phyloP scores from a whole-genome alignment of 176 grass and related monocot species.

The Cenchrus fungigraminus region DNA sequence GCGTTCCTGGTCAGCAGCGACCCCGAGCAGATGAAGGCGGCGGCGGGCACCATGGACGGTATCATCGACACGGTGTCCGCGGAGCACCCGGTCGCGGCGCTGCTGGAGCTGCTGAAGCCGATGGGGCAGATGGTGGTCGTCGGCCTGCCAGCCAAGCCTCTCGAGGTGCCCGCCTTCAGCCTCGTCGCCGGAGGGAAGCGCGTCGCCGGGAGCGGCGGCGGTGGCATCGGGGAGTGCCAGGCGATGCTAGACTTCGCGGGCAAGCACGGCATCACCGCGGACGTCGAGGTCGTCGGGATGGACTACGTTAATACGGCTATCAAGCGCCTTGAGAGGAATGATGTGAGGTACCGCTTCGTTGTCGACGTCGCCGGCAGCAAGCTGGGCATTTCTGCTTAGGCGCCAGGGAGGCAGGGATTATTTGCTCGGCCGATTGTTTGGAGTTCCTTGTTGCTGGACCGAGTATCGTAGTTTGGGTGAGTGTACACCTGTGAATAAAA shows the following conservation, averaged over 20 bases:
- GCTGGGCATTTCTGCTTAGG: neutral
- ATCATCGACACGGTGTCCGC: conserved; percentile 66
- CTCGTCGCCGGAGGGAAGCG: conserved; percentile 40
- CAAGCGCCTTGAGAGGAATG: conserved; percentile 54
- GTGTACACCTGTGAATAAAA: too few relatives aligned
- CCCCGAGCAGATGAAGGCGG: conserved; percentile 38
- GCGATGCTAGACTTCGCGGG: conserved; percentile 48
- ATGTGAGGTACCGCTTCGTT: conserved; percentile 67
- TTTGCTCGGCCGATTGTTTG: too few relatives aligned
- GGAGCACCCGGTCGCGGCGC: conserved; percentile 30
- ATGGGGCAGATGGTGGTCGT: conserved; percentile 48
- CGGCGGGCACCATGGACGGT: conserved; percentile 57
- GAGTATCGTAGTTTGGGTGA: too few relatives aligned
- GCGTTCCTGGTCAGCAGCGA: conserved; percentile 54
- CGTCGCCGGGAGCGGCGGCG: conserved; percentile 34
- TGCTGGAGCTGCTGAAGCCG: conserved; percentile 44
- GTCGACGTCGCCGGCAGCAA: conserved; percentile 52
- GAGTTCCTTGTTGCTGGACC: too few relatives aligned
- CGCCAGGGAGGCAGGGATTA: neutral
- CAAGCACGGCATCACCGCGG: conserved; percentile 46
- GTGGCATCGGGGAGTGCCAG: conserved; percentile 44
- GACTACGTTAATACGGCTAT: conserved; percentile 56
- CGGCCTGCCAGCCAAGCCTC: conserved; percentile 35
- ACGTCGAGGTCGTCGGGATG: conserved; percentile 63
- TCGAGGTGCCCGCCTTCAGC: conserved; percentile 39